Evolutionary conservation across 2,329 filamentous ascomycete species (phyloP).

Genomic region (Endocalyx cinctus): DNA sequence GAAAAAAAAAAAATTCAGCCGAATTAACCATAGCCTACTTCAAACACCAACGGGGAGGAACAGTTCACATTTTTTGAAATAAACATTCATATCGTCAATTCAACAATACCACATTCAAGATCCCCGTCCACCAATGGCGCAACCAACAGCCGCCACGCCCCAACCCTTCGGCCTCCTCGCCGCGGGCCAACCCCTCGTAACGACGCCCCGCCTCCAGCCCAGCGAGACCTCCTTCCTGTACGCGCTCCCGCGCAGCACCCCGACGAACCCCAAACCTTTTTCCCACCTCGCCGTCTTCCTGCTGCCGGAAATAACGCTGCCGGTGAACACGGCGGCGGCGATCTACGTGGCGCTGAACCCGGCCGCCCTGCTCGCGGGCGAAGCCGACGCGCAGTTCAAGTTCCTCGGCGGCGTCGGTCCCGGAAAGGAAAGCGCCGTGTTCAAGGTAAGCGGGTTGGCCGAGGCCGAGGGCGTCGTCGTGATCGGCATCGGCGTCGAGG

Average conservation of each 20-base stretch:
- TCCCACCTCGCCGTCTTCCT: conserved; percentile 87
- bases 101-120: too few relatives aligned
- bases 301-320: conserved; percentile 71
- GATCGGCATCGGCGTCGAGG: conserved; percentile 79
- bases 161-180: conserved; percentile 58
- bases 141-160: conserved; percentile 26
- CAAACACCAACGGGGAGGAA: too few relatives aligned
- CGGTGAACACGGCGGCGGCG: conserved; percentile 72
- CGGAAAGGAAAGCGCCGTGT: conserved; percentile 88
- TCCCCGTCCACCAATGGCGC: conserved; percentile 5
- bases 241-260: conserved; percentile 42
- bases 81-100: too few relatives aligned
- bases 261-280: conserved; percentile 45
- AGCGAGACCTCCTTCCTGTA: conserved; percentile 42
- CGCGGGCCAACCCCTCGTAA: conserved; percentile 54
- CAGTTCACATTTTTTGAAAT: too few relatives aligned
- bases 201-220: conserved; percentile 46
- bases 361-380: conserved; percentile 24
- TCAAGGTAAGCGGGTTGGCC: conserved; percentile 57
- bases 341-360: conserved; percentile 70
- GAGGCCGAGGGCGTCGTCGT: conserved; percentile 46
- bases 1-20: too few relatives aligned
- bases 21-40: too few relatives aligned
- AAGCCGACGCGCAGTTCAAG: conserved; percentile 53
- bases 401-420: conserved; percentile 87